phyloP scores from a whole-genome alignment of 2,329 filamentous ascomycete genomes.

The Hansfordia pulvinata region DNA sequence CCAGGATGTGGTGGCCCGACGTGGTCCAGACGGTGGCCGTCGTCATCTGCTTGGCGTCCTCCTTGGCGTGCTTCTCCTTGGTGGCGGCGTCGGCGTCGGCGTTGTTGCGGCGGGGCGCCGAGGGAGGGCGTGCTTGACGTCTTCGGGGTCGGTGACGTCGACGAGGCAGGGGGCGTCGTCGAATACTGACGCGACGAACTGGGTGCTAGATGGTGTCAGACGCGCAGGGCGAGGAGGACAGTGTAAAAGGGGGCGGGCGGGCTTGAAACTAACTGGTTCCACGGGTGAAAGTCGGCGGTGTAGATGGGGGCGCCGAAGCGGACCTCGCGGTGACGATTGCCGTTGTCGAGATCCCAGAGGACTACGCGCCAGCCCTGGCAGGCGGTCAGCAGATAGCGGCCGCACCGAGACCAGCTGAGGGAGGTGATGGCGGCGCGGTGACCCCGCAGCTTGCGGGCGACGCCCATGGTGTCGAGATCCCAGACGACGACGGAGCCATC shows the following conservation, averaged over 20 bases:
- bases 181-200: conserved; percentile 84
- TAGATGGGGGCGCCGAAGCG: conserved; percentile 90
- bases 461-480: conserved; percentile 94
- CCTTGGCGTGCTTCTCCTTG: conserved; percentile 75
- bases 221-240: not conserved
- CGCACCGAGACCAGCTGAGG: conserved; percentile 87
- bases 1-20: conserved; percentile 75
- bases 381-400: conserved; percentile 79
- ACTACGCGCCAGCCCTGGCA: conserved; percentile 96
- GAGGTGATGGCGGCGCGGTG: conserved; percentile 92
- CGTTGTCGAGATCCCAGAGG: conserved; percentile 73
- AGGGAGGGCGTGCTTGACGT: conserved; percentile 70
- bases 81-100: conserved; percentile 54
- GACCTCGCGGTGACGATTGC: conserved; percentile 64
- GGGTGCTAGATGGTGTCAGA: conserved; percentile 9
- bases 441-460: conserved; percentile 84
- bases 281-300: conserved; percentile 88
- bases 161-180: conserved; percentile 87
- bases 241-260: not conserved
- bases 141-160: conserved; percentile 56
- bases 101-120: conserved; percentile 63
- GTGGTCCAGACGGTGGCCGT: conserved; percentile 84
- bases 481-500: conserved; percentile 94
- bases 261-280: conserved; percentile 54
- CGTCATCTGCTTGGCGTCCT: conserved; percentile 89